Evolutionary conservation across 768 basidiomycete species (phyloP).

Genomic region (Jaapia argillacea): DNA sequence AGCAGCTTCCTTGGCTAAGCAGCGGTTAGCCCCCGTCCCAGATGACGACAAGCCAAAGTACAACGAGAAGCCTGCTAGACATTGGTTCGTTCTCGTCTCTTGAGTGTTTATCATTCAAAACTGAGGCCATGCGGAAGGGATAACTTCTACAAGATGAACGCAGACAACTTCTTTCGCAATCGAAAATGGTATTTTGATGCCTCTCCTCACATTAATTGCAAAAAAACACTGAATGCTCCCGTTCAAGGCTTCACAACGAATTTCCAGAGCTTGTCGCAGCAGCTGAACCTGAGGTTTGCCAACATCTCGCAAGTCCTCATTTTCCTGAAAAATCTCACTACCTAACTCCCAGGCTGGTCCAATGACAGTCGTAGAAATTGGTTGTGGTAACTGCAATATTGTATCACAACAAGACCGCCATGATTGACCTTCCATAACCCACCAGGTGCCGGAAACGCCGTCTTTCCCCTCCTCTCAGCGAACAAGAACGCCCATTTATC

Average conservation of each 20-base stretch:
- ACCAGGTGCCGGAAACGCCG: constrained; percentile 87
- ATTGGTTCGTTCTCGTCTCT: constrained; percentile 40
- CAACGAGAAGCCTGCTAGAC: constrained; percentile 61
- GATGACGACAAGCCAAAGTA: constrained; percentile 61
- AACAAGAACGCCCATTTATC: constrained; percentile 74
- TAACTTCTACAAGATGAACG: constrained; percentile 82
- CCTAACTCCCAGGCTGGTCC: too few relatives aligned
- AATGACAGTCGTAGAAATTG: constrained; percentile 73
- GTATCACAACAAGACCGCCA: constrained; percentile 1
- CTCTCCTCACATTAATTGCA: not conserved
- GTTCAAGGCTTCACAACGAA: constrained; percentile 76
- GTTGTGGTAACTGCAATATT: constrained; percentile 60
- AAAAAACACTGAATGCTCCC: not conserved
- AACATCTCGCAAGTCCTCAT: constrained; percentile 2
- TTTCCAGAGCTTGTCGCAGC: constrained; percentile 81
- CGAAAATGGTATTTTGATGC: constrained; percentile 84
- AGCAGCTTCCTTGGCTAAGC: constrained; percentile 54
- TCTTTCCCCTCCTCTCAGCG: constrained; percentile 77
- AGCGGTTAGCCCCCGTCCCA: constrained; percentile 65
- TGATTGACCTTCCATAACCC: not conserved
- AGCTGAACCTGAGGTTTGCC: constrained; percentile 50
- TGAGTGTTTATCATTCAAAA: not conserved
- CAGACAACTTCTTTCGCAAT: constrained; percentile 87
- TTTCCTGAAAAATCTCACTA: not conserved
- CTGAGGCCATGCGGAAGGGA: constrained; percentile 52